Base-by-base conservation (phyloP, 495 filamentous ascomycete species). In the Amorphotheca resinae region DNA sequence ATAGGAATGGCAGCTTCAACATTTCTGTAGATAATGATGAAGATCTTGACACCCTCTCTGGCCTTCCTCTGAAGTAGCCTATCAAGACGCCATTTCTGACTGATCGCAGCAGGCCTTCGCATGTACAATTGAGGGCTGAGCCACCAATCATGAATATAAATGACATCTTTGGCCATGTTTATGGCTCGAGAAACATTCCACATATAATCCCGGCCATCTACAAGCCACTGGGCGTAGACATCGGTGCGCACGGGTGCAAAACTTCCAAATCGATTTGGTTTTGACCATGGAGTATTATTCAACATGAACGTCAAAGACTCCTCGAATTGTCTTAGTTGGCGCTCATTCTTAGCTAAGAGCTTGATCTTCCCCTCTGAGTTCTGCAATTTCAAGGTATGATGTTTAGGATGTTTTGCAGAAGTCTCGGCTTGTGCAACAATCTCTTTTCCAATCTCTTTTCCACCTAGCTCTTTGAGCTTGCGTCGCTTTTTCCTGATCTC, bases 121-220 rank as follows among this genome's bases (percentile, higher is more conserved):
- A 99, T 81, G 63, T 99, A 99, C 20, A 99, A 62, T 60, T 99
- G 91, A 4, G 91, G 91, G 51, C 84, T 94, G 42, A 99, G 58
- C 91, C 91, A 99, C 91, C 91, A 99, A 59, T 95, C 91, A 59
- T 99, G 91, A 39, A 99, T 99, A 61, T 96, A 96, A 46, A 99
- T 87, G 28, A 99, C 91, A 67, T 99, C 93, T 56, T 85, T 85
- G 9, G 91, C 91, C 77, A 95, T 95, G 59, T 82, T 94, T 59
- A 99, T 95, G 1, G 91, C 91, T 39, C 91, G 76, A 4, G 87
- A 94, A 5, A 96, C 88, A 53, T 95, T 88, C 91, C 91, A 99
- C 89, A 96, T 96, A 62, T 96, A 89, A 55, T 99, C 91, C 38
- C 91, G 74, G 11, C 84, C 91, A 61, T 99, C 91, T 2, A 99